Percentiles rank a stretch among this genome's conserved stretches.
These are phyloP conservation scores for Quercus phellos DNA, from an alignment of 331 rosid genomes.

Conservation along the genomic window DNA sequence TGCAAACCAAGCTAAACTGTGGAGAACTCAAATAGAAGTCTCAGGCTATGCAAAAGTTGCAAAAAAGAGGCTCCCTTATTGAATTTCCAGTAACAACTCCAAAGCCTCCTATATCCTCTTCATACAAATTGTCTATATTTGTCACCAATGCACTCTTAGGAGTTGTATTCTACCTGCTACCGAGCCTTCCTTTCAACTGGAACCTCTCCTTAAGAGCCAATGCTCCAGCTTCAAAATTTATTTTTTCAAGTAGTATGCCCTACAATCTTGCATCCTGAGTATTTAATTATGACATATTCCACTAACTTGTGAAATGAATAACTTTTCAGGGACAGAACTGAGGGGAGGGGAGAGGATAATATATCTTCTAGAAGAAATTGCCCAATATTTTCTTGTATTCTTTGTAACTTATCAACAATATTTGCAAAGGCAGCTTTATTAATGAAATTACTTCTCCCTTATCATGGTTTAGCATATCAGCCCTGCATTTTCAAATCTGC, in stretches of 20 bases:
- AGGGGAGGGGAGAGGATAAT: no score
- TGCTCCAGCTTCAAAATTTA: background rate
- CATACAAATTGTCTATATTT: background rate
- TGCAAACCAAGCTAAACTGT: background rate
- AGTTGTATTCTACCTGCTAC: background rate
- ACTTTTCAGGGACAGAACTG: no score
- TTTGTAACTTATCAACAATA: no score
- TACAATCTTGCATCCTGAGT: background rate
- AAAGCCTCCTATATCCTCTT: no score
- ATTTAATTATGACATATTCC: background rate
- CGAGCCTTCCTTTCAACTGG: background rate
- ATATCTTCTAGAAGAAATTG: no score
- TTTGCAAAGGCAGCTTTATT: background rate
- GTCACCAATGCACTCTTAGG: no score
- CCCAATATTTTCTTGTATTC: no score
- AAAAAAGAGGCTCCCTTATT: background rate
- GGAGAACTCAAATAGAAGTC: background rate
- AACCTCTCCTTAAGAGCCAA: no score
- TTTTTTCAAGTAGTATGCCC: background rate
- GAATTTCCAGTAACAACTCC: background rate
- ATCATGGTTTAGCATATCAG: background rate
- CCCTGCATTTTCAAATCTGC: background rate
- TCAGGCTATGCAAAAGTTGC: background rate
- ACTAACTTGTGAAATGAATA: background rate
- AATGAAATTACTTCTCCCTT: background rate